phyloP scores from a whole-genome alignment of 2,329 filamentous ascomycete genomes.

The Penicillium frequentans region DNA sequence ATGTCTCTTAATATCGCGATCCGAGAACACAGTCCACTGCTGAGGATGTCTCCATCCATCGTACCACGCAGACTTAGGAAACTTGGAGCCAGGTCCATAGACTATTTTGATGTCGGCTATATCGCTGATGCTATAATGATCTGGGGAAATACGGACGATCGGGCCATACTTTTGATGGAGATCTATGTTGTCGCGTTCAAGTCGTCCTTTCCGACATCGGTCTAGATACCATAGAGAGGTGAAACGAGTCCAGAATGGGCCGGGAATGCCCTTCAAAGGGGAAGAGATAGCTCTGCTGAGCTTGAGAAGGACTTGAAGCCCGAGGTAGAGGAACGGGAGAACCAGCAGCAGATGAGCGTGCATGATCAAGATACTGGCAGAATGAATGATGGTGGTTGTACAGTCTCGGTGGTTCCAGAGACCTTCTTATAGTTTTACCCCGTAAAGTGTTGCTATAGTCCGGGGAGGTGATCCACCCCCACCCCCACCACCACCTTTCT shows the following conservation, averaged over 20 bases:
- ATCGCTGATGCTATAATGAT: slow-evolving; percentile 50
- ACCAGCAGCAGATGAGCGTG: slow-evolving; percentile 15
- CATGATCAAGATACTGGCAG: background rate
- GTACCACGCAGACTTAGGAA: slow-evolving; percentile 41
- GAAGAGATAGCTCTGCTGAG: slow-evolving; percentile 26
- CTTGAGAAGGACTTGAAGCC: slow-evolving; percentile 14
- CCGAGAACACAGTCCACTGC: slow-evolving; percentile 34
- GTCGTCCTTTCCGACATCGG: slow-evolving; percentile 36
- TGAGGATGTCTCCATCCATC: slow-evolving; percentile 33
- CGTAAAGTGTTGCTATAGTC: background rate
- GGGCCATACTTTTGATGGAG: slow-evolving; percentile 44
- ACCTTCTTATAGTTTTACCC: background rate
- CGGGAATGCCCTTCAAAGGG: slow-evolving; percentile 44
- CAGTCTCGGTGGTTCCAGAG: background rate
- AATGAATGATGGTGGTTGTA: background rate
- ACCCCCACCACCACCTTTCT: slow-evolving; percentile 20
- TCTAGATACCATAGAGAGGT: slow-evolving; percentile 47
- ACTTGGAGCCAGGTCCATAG: slow-evolving; percentile 43
- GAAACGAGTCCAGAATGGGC: slow-evolving; percentile 47
- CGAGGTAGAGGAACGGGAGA: slow-evolving; percentile 10
- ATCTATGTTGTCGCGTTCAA: slow-evolving; percentile 41
- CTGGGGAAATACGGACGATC: slow-evolving; percentile 50
- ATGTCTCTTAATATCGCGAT: slow-evolving; percentile 39
- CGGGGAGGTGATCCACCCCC: slow-evolving; percentile 19
- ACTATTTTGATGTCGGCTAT: slow-evolving; percentile 42